These are phyloP conservation scores for Biscogniauxia sp. DNA, from an alignment of 2,329 filamentous ascomycete genomes.

Conservation along the genomic window DNA sequence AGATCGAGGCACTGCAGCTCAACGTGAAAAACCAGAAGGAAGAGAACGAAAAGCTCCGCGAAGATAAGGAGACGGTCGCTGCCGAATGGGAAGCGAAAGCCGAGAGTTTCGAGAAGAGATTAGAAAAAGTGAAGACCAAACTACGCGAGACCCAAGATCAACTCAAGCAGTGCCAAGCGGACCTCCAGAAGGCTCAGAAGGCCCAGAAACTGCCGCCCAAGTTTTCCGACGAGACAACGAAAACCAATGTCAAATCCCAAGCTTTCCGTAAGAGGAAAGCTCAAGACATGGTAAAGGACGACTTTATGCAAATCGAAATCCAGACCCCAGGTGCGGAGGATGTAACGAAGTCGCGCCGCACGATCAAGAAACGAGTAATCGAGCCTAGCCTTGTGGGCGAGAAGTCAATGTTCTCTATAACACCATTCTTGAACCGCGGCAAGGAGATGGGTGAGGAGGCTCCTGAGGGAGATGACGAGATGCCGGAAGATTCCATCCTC, in stretches of 20 bases:
- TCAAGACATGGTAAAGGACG: conserved; percentile 44
- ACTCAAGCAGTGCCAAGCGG: conserved; percentile 60
- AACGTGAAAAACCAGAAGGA: conserved; percentile 40
- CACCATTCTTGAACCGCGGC: conserved; percentile 82
- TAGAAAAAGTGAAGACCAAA: conserved; percentile 68
- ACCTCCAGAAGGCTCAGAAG: conserved; percentile 39
- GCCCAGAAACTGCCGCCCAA: conserved; percentile 10
- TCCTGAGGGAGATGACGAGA: conserved; percentile 26
- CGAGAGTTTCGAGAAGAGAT: conserved; percentile 65
- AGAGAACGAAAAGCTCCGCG: conserved; percentile 45
- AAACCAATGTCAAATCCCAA: conserved; percentile 34
- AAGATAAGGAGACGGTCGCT: conserved; percentile 51
- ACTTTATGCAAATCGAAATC: conserved; percentile 45
- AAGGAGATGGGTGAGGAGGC: conserved; percentile 51
- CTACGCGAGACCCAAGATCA: conserved; percentile 68
- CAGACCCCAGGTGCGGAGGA: conserved; percentile 39
- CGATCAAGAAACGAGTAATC: conserved; percentile 54
- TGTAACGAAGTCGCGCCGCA: conserved; percentile 36
- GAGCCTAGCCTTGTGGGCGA: conserved; percentile 67
- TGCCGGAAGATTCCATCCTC: conserved; percentile 25
- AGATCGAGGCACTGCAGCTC: conserved; percentile 30
- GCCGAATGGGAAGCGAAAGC: conserved; percentile 61
- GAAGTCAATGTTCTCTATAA: conserved; percentile 91
- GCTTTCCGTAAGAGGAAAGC: conserved; percentile 44
- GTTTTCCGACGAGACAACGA: conserved; percentile 31